Conservation (phyloP, 805 yeast species). For the Yarrowia sp. region DNA sequence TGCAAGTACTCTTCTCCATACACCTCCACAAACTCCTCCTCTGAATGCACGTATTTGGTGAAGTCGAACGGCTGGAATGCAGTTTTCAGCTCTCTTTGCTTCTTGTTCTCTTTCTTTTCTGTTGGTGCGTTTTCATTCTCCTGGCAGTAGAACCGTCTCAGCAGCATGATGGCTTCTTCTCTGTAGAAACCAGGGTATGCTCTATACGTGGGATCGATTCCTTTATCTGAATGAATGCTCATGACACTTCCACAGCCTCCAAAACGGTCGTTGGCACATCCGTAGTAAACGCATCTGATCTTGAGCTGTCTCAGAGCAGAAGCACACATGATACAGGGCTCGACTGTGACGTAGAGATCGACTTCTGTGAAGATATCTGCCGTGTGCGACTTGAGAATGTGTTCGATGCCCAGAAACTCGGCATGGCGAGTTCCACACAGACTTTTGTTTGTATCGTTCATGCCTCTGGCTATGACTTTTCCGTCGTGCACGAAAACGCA, state of each 20-base stretch:
- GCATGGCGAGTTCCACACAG: conserved; percentile 73
- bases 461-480: conserved; percentile 66
- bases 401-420: conserved; percentile 76
- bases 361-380: conserved; percentile 49
- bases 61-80: conserved; percentile 56
- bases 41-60: conserved; percentile 47
- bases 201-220: conserved; percentile 43
- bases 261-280: conserved; percentile 92
- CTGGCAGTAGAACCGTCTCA: conserved; percentile 79
- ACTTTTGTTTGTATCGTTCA: conserved; percentile 82
- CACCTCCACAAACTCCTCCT: conserved; percentile 49
- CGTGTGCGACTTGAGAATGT: conserved; percentile 44
- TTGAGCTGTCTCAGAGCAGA: conserved; percentile 81
- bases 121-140: conserved; percentile 85
- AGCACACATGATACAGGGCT: conserved; percentile 98
- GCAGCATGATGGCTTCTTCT: conserved; percentile 75
- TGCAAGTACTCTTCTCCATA: conserved; percentile 47
- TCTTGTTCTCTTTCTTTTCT: conserved; percentile 60
- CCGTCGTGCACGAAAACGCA: conserved; percentile 62
- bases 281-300: conserved; percentile 72
- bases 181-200: conserved; percentile 77
- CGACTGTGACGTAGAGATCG: conserved; percentile 87
- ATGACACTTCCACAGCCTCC: conserved; percentile 95
- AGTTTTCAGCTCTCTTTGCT: conserved; percentile 52
- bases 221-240: conserved; percentile 50